Evolutionary conservation across 257 asterid genomes (phyloP), one percentile per base, ranked within the genome.

Genomic region (Nicotiana paniculata): DNA sequence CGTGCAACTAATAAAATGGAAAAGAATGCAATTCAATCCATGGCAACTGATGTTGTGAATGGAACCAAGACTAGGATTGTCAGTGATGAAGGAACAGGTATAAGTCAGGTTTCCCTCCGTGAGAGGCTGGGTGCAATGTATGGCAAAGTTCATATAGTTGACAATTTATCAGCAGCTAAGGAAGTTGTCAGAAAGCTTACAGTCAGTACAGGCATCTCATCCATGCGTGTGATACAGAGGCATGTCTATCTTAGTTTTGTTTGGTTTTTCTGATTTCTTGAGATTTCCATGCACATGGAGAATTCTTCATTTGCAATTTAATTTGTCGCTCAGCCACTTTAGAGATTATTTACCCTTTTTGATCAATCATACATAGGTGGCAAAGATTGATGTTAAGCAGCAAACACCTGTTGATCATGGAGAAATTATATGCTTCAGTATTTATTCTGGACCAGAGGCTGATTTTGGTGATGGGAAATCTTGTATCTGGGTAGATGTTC

Each of bases 401-500:
- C 98, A 94, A 85, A 92, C 99, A 51, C 99, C 99, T 2, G 98
- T 96, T 82, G 91, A 93, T 88, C 99, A 96, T 87, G 98, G 98
- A 54, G 98, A 93, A 82, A 85, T 96, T 81, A 90, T 89, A 77
- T 96, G 99, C 90, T 96, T 94, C 77, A 96, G 99, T 81, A 93
- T 94, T 83, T 96, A 93, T 88, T 89, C 96, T 78, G 99, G 99
- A 33, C 88, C 92, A 16, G 89, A 88, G 53, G 98, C 93, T n/a
- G 95, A 96, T 86, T 96, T 91, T 88, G 99, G 98, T 55, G 81
- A 88, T 57, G 97, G 97, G 8, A 94, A 87, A 84, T 89, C 96
- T 75, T 93, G 98, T 87, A 84, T 96, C 75, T 96, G 99, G 99
- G 97, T 96, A 58, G 98, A 96, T 89, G 93, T 93, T 66, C 99